phyloP scores from a whole-genome alignment of 805 yeast species.

The Saccharomycopsis selenospora region DNA sequence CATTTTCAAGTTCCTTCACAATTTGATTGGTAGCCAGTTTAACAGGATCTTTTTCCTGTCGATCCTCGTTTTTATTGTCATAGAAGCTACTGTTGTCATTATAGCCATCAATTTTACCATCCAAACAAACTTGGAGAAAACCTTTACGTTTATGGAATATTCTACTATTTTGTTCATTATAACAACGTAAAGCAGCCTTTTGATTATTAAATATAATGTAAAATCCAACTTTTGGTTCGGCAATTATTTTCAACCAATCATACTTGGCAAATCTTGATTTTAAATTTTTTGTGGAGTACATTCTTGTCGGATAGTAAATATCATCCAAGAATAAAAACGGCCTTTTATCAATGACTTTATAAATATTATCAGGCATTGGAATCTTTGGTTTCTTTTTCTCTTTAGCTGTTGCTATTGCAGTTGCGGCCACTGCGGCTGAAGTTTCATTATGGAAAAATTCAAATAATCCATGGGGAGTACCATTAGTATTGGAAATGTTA shows the following conservation, averaged over 20 bases:
- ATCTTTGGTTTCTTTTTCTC: conserved; percentile 20
- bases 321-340: conserved; percentile 52
- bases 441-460: not conserved
- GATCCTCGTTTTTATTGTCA: conserved; percentile 20
- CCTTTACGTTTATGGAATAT: conserved; percentile 26
- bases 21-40: conserved; percentile 54
- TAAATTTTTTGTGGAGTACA: conserved; percentile 36
- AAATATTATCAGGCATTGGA: conserved; percentile 42
- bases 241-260: conserved; percentile 58
- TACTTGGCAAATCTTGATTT: conserved; percentile 51
- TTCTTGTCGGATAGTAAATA: conserved; percentile 39
- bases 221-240: conserved; percentile 54
- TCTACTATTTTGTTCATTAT: conserved; percentile 52
- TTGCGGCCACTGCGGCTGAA: not conserved
- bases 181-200: conserved; percentile 54
- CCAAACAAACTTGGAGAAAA: conserved; percentile 13
- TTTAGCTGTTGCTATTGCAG: conserved; percentile 16
- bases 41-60: conserved; percentile 29
- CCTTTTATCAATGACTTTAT: conserved; percentile 43
- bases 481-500: not conserved
- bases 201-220: conserved; percentile 60
- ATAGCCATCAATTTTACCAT: conserved; percentile 7
- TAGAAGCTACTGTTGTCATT: conserved; percentile 15
- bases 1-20: conserved; percentile 54
- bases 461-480: not conserved